A percentile compares a stretch with the other conserved stretches of the same genome.
phyloP scores from a whole-genome alignment of 1,139 yeast species.

The Scheffersomyces lignicola region DNA sequence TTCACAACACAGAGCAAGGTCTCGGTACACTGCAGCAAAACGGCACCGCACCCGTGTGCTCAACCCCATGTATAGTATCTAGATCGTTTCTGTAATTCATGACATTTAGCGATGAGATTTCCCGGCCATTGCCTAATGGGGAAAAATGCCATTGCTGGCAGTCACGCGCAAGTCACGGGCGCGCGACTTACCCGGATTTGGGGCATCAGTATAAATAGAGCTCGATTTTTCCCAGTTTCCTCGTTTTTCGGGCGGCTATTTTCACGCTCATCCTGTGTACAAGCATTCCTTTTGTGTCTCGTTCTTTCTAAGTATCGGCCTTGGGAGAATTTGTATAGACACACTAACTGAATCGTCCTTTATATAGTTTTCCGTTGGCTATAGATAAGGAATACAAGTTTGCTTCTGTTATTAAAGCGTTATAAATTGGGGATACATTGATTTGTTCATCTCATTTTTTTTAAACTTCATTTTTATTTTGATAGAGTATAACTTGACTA shows the following conservation, averaged over 20 bases:
- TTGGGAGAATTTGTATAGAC: slow-evolving; percentile 2
- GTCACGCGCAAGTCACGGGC: not conserved
- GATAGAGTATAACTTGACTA: slow-evolving; percentile 4
- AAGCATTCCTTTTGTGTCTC: not conserved
- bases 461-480: slow-evolving; percentile 5
- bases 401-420: no score
- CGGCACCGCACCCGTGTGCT: no score
- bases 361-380: no score
- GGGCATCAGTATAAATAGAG: slow-evolving; percentile 25
- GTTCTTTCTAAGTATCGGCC: slow-evolving; percentile 1
- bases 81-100: no score
- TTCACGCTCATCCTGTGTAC: slow-evolving; percentile 10
- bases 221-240: slow-evolving; percentile 14
- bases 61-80: no score
- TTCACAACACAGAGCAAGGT: no score
- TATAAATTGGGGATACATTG: slow-evolving; percentile 41
- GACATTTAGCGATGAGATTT: no score
- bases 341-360: not conserved
- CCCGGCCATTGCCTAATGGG: slow-evolving; percentile 1
- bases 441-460: slow-evolving; percentile 36
- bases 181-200: slow-evolving; percentile 26
- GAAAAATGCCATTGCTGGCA: slow-evolving; percentile 1
- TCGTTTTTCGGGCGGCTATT: slow-evolving; percentile 1
- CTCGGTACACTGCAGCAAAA: no score
- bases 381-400: no score